Evolutionary conservation across 2,329 filamentous ascomycete genomes (phyloP).

Genomic region (Microdochium trichocladiopsis): DNA sequence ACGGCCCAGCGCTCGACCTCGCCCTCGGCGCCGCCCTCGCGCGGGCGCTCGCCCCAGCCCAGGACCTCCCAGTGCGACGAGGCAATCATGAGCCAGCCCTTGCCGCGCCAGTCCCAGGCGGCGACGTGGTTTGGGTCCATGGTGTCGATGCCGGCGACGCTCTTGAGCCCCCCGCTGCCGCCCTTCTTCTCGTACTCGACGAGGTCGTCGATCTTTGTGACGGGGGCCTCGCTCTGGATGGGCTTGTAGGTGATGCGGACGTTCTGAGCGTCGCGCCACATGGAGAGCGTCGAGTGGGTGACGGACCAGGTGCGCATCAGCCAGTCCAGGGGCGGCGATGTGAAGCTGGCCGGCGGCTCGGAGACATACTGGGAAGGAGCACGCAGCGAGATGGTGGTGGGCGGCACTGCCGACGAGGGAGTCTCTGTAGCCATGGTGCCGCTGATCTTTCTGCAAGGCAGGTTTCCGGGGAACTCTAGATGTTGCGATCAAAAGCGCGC

Average conservation of each 20-base stretch:
- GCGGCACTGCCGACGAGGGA: not conserved
- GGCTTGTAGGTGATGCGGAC: conserved; percentile 70
- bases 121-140: conserved; percentile 25
- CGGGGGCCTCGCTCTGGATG: conserved; percentile 32
- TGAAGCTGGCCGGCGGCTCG: conserved; percentile 13
- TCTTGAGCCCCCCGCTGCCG: conserved; percentile 42
- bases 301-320: conserved; percentile 65
- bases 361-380: not conserved
- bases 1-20: conserved; percentile 61
- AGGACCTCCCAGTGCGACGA: conserved; percentile 75
- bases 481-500: too few relatives aligned
- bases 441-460: not conserved
- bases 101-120: conserved; percentile 72
- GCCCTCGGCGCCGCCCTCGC: conserved; percentile 23
- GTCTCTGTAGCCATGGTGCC: not conserved
- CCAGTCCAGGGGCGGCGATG: conserved; percentile 47
- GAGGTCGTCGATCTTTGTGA: conserved; percentile 56
- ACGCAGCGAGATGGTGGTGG: not conserved
- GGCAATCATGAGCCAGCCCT: conserved; percentile 65
- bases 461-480: too few relatives aligned
- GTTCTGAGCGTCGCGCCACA: conserved; percentile 77
- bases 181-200: conserved; percentile 50
- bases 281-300: conserved; percentile 67
- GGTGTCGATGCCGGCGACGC: conserved; percentile 59
- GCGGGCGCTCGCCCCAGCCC: conserved; percentile 58